Conservation (phyloP, 1,284 basidiomycete species). For the Sporisorium reilianum region DNA sequence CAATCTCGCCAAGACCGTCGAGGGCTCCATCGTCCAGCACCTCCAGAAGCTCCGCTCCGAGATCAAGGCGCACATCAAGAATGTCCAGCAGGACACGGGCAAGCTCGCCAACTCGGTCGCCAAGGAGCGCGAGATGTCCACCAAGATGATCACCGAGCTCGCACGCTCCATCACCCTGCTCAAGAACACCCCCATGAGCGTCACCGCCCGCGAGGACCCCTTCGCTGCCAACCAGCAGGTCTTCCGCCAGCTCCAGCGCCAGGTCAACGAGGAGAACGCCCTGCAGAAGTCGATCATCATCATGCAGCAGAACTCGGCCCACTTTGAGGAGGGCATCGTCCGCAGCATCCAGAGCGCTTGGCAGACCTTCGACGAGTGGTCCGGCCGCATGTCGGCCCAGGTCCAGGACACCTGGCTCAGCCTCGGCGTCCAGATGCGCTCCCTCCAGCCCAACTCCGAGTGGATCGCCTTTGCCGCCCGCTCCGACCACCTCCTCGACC, state of each 20-base stretch:
- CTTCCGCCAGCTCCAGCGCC: conserved; percentile 85
- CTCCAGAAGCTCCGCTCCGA: conserved; percentile 91
- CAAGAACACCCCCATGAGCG: conserved; percentile 93
- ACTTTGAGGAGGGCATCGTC: conserved; percentile 97
- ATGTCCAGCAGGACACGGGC: conserved; percentile 97
- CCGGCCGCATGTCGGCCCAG: conserved; percentile 79
- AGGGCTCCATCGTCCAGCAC: conserved; percentile 97
- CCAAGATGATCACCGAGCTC: conserved; percentile 87
- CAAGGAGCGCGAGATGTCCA: conserved; percentile 90
- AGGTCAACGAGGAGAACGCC: conserved; percentile 95
- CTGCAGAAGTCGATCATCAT: conserved; percentile 99
- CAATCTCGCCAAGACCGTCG: conserved; percentile 94
- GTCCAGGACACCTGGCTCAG: conserved; percentile 84
- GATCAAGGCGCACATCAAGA: conserved; percentile 96
- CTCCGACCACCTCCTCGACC: conserved; percentile 94
- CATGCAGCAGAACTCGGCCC: conserved; percentile 95
- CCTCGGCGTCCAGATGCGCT: conserved; percentile 83
- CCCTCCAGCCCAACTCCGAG: conserved; percentile 89
- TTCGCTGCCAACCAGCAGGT: conserved; percentile 84
- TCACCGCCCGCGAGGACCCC: conserved; percentile 86
- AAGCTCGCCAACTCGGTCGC: conserved; percentile 94
- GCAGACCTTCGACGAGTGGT: conserved; percentile 98
- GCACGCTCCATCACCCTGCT: conserved; percentile 86
- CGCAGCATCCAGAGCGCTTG: conserved; percentile 95
- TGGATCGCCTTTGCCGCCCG: conserved; percentile 97